Evolutionary conservation across 345 rosid genomes (phyloP).

Genomic region (Brassica juncea): DNA sequence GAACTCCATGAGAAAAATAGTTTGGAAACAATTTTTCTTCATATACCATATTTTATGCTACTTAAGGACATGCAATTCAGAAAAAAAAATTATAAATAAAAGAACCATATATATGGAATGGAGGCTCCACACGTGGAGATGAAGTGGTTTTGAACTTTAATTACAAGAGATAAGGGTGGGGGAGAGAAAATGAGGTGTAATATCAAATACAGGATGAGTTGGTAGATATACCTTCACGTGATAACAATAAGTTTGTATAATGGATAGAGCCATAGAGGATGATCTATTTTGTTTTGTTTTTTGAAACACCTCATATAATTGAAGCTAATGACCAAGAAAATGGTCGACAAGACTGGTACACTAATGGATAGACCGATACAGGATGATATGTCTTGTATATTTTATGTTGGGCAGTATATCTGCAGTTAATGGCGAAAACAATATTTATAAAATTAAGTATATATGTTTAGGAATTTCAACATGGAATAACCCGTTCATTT

Average conservation of each 20-base stretch:
- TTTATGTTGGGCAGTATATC: neutral
- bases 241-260: neutral
- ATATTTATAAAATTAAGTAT: neutral
- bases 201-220: neutral
- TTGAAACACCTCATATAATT: neutral
- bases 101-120: neutral
- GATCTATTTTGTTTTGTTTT: neutral
- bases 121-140: neutral
- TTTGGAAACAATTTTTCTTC: neutral
- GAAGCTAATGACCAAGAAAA: neutral
- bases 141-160: slow-evolving; percentile 13
- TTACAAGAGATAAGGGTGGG: slow-evolving; percentile 11
- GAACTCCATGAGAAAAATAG: neutral
- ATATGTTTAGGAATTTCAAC: neutral
- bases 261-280: neutral
- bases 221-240: slow-evolving; percentile 7
- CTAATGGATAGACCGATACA: neutral
- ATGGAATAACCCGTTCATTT: neutral
- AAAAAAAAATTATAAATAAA: neutral
- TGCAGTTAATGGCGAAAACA: neutral
- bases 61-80: neutral
- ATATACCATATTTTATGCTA: neutral
- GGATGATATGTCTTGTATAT: neutral
- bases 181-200: neutral
- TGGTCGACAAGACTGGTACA: neutral